Evolutionary conservation across 306 rosid genomes (phyloP), one percentile per base, ranked within the genome.

Genomic region (Cotoneaster glaucophyllus): DNA sequence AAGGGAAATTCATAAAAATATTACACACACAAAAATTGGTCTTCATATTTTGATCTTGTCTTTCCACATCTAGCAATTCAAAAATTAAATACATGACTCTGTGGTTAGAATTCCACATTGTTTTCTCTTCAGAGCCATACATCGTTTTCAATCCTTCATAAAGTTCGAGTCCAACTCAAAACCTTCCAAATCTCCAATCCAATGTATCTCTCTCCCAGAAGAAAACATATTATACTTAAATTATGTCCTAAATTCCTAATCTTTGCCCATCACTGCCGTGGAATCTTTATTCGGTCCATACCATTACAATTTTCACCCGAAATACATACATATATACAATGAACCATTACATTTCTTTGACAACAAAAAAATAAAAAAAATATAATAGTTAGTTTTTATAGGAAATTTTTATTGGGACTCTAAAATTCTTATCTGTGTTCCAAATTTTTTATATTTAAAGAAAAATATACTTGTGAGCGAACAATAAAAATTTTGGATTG

Each of bases 331-430:
- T 24, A 10, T 50, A 24, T 43, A 14, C 63, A 70, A 5, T 50
- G 26, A 41, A 41, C 12, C 12, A 41, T n/a, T n/a, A n/a, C n/a
- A n/a, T 41, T 41, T 41, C 44, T 41, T 41, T 9, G 44, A 39
- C 44, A 1, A 1, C 6, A 52, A 52, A 4, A 52, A 52, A 4
- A 48, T 5, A 31, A 48, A 14, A 14, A 4, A 4, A 4, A 29
- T 29, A 29, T 5, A 2, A 5, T 29, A n/a, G n/a, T 34, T 37
- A 37, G 41, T 7, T 37, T 37, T 37, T 7, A 37, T 37, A 7
- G 2, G 2, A 0, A 37, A 37, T 37, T 37, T 37, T 37, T 37
- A 37, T 37, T 37, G 0, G 2, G 0, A 1, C 10, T 37, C 0
- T 10, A 37, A 37, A 37, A 7, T 37, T 37, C 2, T 37, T 10